Evolutionary conservation across 805 yeast genomes (phyloP), one percentile per base, ranked within the genome.

Genomic region (Yamadazyma kitorensis): DNA sequence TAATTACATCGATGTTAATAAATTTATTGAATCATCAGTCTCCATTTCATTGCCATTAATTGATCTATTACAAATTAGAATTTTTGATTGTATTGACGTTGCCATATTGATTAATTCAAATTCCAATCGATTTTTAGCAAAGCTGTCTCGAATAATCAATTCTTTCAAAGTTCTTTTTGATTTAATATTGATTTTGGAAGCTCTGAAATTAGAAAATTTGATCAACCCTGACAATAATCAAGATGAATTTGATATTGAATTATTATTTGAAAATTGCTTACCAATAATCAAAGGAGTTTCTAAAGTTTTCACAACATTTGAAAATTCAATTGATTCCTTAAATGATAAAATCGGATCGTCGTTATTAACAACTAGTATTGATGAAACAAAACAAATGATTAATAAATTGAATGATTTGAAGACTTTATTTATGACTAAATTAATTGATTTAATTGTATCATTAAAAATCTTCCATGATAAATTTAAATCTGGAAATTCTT

Each of bases 141-240:
- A n/a, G n/a, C n/a, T n/a, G n/a, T 29, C 19, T 11, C 20, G 5
- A 15, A 29, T 10, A n/a, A 29, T 17, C 31, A 27, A 31, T 4
- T 40, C 52, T 0, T 45, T 57, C 36, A 42, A 31, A 16, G 40
- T 39, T 4, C 31, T 59, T 2, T 40, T 58, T 19, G 60, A 58
- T 21, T 49, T 57, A n/a, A 28, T 55, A 2, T 43, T 62, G 18
- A 37, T 52, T 4, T 28, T 54, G 1, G 42, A 52, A 5, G 55
- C 67, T 4, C 58, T 68, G 66, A 59, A 57, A 34, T 47, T 65
- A 12, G 70, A 65, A 27, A 54, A 50, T 14, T 48, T 65, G 17
- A 45, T 61, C 4, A 44, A 46, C 12, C 47, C 45, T 11, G 39
- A 40, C 13, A 36, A 47, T 9, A 33, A 44, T 12, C 58, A 55